These are phyloP conservation scores for Cornus kousa DNA, from an alignment of 148 eudicot genomes.

Conservation along the genomic window DNA sequence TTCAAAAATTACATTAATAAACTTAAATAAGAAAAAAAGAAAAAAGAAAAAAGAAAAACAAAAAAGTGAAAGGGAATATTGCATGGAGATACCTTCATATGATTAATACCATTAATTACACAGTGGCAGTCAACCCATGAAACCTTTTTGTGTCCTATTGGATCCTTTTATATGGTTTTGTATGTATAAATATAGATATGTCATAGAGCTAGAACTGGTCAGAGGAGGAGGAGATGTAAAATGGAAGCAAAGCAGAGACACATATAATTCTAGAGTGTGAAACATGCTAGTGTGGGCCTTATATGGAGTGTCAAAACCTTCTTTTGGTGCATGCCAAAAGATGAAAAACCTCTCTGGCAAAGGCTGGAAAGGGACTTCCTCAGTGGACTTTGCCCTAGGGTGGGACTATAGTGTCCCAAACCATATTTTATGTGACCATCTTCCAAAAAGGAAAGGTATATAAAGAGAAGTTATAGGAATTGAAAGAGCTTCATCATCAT, in stretches of 20 bases:
- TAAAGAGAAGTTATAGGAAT: not conserved
- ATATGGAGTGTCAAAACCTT: conserved; percentile 7
- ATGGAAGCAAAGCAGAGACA: conserved; percentile 37
- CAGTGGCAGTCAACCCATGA: no score
- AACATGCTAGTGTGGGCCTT: not conserved
- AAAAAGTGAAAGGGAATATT: no score
- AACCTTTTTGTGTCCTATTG: no score
- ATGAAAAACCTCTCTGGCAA: conserved; percentile 1
- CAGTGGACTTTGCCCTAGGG: conserved; percentile 29
- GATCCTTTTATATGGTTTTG: no score
- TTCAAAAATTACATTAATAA: no score
- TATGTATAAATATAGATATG: not conserved
- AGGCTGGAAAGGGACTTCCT: conserved; percentile 30
- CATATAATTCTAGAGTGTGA: conserved; percentile 14
- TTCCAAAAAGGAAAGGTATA: not conserved
- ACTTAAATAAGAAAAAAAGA: no score
- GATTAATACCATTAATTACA: no score
- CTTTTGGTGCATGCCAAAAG: conserved; percentile 31
- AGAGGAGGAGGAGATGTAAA: conserved; percentile 22
- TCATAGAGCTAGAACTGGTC: conserved; percentile 5
- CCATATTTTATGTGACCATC: not conserved
- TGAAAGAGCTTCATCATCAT: not conserved
- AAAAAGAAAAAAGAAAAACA: no score
- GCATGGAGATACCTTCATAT: no score
- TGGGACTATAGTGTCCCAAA: conserved; percentile 18